These are phyloP conservation scores for Deuterostichococcus epilithicus DNA, from an alignment of 139 green algal genomes.

Conservation along the genomic window DNA sequence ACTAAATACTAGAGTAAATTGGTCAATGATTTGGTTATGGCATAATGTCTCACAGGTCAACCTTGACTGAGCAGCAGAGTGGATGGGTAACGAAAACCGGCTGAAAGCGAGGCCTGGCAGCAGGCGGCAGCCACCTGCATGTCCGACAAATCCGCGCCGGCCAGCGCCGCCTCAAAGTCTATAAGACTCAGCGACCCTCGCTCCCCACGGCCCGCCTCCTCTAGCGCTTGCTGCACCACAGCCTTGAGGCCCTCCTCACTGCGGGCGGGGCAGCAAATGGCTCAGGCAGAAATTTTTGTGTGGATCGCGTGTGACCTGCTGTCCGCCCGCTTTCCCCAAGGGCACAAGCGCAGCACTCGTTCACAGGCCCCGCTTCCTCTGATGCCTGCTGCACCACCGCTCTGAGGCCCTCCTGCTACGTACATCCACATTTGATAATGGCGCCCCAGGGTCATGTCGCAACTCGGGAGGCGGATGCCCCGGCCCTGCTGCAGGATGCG, in stretches of 20 bases:
- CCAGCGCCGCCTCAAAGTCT: slow-evolving; percentile 34
- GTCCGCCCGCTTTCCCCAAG: neutral
- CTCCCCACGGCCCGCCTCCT: slow-evolving; percentile 6
- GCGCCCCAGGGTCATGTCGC: neutral
- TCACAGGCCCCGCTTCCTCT: neutral
- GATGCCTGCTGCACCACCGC: neutral
- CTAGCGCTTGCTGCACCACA: neutral
- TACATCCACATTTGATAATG: neutral
- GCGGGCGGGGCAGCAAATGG: neutral
- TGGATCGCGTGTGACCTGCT: neutral
- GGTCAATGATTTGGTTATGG: no score
- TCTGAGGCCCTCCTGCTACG: no score
- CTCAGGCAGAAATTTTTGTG: neutral
- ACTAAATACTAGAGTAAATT: no score
- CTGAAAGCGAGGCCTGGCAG: no score
- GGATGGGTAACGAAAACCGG: no score
- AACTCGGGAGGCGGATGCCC: neutral
- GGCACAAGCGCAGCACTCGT: neutral
- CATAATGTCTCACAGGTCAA: no score
- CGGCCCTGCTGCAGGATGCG: no score
- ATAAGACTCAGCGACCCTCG: slow-evolving; percentile 26
- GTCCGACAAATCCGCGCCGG: neutral
- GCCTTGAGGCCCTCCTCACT: neutral
- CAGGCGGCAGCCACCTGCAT: neutral
- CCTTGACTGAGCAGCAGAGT: no score